Conservation (phyloP, 2,329 filamentous ascomycete species). For the Phaeosphaeriaceae sp. region DNA sequence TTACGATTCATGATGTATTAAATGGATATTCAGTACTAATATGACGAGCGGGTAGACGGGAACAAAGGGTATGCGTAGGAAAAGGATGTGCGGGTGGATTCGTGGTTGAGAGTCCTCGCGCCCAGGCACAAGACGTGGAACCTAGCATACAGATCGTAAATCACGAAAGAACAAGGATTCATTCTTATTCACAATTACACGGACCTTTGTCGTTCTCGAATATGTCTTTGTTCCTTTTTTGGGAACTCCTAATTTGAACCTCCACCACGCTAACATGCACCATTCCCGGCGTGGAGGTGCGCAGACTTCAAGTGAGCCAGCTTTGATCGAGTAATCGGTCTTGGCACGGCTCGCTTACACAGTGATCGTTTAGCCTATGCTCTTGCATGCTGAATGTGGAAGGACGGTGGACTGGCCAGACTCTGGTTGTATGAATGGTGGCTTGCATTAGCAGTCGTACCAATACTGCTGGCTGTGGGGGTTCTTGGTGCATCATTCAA, state of each 20-base stretch:
- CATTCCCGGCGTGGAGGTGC: no score
- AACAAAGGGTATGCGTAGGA: neutral
- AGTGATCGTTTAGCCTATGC: neutral
- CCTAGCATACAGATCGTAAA: neutral
- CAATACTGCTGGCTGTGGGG: no score
- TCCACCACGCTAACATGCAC: no score
- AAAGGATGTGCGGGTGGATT: neutral
- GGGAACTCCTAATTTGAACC: no score
- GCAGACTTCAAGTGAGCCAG: neutral
- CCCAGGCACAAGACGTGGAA: neutral
- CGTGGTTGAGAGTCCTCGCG: neutral
- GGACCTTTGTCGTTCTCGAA: no score
- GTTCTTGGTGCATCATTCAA: no score
- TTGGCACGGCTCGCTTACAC: neutral
- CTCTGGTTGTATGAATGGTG: no score
- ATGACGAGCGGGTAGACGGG: neutral
- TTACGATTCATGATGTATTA: slow-evolving; percentile 6
- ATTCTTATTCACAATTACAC: neutral
- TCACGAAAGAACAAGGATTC: neutral
- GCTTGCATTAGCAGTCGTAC: no score
- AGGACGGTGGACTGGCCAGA: no score
- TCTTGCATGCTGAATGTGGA: no score
- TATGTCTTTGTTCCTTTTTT: no score
- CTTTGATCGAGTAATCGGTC: neutral
- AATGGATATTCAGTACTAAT: slow-evolving; percentile 6